Conservation (phyloP, 148 eudicot genomes). For the Talinum fruticosum region DNA sequence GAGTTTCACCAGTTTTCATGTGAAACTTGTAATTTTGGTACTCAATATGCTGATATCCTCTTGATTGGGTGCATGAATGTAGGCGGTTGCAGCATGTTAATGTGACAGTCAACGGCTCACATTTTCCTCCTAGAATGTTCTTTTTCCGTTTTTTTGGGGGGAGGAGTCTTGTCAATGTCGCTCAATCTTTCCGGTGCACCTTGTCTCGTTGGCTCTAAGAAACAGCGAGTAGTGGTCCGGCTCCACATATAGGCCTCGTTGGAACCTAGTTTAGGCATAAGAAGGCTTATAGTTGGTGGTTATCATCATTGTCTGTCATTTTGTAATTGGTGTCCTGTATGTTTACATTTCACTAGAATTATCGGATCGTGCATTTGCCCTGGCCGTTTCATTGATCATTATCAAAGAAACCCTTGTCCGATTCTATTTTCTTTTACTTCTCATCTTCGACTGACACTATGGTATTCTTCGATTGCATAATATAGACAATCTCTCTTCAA, state of each 20-base stretch:
- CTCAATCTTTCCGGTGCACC: neutral
- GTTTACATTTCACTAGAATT: too few relatives aligned
- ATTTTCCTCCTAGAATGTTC: neutral
- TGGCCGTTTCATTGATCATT: neutral
- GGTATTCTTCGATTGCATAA: neutral
- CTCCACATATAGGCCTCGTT: neutral
- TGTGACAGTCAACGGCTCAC: neutral
- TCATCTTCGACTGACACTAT: neutral
- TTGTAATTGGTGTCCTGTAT: too few relatives aligned
- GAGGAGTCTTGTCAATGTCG: neutral
- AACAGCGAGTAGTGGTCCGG: neutral
- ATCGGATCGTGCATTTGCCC: neutral
- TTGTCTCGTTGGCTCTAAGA: neutral
- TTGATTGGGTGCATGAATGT: neutral
- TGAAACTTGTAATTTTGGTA: neutral
- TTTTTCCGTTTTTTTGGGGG: neutral
- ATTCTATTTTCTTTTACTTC: neutral
- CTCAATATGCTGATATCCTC: too few relatives aligned
- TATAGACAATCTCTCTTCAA: neutral
- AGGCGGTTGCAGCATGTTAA: neutral
- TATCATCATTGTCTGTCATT: too few relatives aligned
- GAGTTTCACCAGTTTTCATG: neutral
- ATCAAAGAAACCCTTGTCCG: neutral
- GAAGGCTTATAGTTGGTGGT: too few relatives aligned
- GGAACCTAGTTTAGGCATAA: too few relatives aligned